Base-by-base conservation (phyloP, 129 eudicot genomes). In the Mikania micrantha region DNA sequence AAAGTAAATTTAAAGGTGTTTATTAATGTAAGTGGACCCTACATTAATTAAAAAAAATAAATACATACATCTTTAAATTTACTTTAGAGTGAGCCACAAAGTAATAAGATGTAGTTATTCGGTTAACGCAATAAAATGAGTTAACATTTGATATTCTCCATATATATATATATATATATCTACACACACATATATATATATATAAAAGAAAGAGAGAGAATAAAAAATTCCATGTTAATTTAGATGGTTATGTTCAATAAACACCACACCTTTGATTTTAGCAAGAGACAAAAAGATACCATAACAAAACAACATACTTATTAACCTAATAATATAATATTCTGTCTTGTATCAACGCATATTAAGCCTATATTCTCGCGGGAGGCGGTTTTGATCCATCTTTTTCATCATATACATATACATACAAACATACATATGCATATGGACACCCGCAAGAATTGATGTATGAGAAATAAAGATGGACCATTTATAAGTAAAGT, bases 301-400 rank as follows among this genome's bases (percentile, higher is more conserved):
- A 70, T 28, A 70, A 70, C 54, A 58, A 70, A 70, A 70, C 75
- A 70, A 57, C 41, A 10, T 9, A 70, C 32, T 28, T 28, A 28
- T 1, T 4, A 70, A 42, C 57, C 75, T 57, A 58, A 58, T 58
- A 60, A 70, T 70, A 70, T 40, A 70, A 40, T 41, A 57, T 70
- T 70, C 75, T 41, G 67, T 40, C 67, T 58, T 58, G 58, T 13
- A 70, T 70, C 75, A 40, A 70, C 74, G 66, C 66, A 56, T 70
- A 38, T 41, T 41, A 58, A 40, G 75, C 75, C 75, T 70, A 57
- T 70, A 70, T 70, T 70, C 75, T 70, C 75, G 75, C 75, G 75
- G 75, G 75, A 70, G 75, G 67, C 75, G 41, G 48, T 60, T 59
- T 41, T 70, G 75, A 70, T 70, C 65, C 67, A 70, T 70, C 67